phyloP scores from a whole-genome alignment of 2,329 filamentous ascomycete species.

The Pyricularia sp. region DNA sequence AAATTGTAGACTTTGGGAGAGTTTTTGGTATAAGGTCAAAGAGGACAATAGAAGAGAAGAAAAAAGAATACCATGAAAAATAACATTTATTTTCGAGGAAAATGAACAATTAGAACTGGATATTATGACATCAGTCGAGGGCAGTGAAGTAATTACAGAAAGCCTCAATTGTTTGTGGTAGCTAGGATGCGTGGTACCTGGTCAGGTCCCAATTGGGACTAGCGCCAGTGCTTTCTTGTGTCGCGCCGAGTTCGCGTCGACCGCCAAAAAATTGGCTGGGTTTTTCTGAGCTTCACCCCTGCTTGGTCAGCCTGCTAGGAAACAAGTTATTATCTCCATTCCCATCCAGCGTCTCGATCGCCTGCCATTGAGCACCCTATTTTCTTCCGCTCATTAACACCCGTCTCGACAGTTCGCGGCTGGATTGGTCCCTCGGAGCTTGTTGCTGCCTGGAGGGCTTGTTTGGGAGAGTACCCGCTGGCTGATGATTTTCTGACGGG shows the following conservation, averaged over 20 bases:
- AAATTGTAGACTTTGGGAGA: background rate
- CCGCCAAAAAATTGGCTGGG: background rate
- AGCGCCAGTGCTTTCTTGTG: background rate
- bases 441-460: background rate
- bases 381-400: background rate
- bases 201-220: background rate
- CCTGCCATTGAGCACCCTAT: background rate
- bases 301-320: background rate
- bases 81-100: background rate
- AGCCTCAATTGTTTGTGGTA: background rate
- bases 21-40: no score
- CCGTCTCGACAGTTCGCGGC: background rate
- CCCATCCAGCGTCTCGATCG: background rate
- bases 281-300: constrained; percentile 2
- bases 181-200: background rate
- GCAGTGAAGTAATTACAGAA: background rate
- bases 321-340: background rate
- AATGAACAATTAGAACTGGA: background rate
- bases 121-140: background rate
- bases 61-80: background rate
- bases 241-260: background rate
- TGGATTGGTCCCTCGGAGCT: background rate
- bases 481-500: constrained; percentile 4
- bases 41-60: background rate
- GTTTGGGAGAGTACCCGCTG: background rate